Evolutionary conservation across 257 asterid genomes (phyloP).

Genomic region (Osmanthus fragrans): DNA sequence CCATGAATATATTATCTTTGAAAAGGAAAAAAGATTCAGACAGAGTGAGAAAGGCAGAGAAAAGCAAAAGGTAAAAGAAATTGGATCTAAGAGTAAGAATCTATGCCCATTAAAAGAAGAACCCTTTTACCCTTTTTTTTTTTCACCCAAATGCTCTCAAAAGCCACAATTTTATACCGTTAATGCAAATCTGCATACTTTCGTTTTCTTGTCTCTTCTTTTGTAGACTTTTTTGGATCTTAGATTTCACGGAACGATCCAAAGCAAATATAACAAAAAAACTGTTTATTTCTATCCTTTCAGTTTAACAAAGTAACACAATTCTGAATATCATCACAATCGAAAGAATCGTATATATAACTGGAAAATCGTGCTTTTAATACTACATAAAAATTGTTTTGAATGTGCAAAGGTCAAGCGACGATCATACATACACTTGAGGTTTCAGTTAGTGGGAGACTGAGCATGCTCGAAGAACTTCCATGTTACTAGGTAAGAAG

Average conservation of each 20-base stretch:
- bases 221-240: not conserved
- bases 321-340: too few relatives aligned
- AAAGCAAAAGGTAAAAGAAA: not conserved
- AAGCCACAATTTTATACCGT: not conserved
- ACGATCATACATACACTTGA: too few relatives aligned
- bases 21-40: not conserved
- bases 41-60: not conserved
- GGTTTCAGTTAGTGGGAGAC: too few relatives aligned
- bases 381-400: too few relatives aligned
- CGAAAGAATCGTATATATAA: not conserved
- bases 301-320: too few relatives aligned
- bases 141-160: not conserved
- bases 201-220: not conserved
- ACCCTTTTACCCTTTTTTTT: not conserved
- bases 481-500: conserved; percentile 30
- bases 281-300: too few relatives aligned
- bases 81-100: not conserved
- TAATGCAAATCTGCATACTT: not conserved
- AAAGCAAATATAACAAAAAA: not conserved
- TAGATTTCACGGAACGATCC: not conserved
- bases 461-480: not conserved
- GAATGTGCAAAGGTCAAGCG: too few relatives aligned
- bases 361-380: too few relatives aligned
- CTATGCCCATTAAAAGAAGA: not conserved
- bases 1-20: not conserved